Evolutionary conservation across 163 green algal genomes (phyloP).

Genomic region (Trebouxiophyceae sp.): DNA sequence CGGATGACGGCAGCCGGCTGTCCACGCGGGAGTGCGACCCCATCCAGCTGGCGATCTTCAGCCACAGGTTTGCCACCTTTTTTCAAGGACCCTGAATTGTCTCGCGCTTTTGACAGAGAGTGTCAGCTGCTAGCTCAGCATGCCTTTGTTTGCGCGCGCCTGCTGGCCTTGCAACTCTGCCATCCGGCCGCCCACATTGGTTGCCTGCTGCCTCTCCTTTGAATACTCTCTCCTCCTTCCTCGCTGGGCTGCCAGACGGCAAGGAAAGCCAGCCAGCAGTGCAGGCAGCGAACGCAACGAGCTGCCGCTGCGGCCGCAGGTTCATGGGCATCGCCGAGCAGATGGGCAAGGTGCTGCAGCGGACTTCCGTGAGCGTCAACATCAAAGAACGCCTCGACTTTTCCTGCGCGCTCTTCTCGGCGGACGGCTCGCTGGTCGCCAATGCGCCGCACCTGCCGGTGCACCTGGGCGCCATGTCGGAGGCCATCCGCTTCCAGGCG

Average conservation of each 20-base stretch:
- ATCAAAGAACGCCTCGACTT: constrained; percentile 99
- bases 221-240: too few species aligned
- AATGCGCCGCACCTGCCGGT: constrained; percentile 97
- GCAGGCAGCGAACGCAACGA: too few species aligned
- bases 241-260: too few species aligned
- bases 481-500: constrained; percentile 82
- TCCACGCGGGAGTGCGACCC: constrained; percentile 53
- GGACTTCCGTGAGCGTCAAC: constrained; percentile 87
- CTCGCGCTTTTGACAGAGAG: background rate
- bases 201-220: too few species aligned
- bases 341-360: constrained; percentile 93
- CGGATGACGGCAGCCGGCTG: background rate
- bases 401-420: constrained; percentile 88
- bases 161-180: too few species aligned
- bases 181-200: too few species aligned
- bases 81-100: background rate
- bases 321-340: constrained; percentile 99
- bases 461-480: constrained; percentile 94
- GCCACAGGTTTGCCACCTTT: constrained; percentile 47
- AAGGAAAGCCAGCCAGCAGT: too few species aligned
- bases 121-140: too few species aligned
- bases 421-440: constrained; percentile 77
- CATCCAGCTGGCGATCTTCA: constrained; percentile 87
- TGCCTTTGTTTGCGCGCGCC: too few species aligned
- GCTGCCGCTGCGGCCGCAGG: too few species aligned